These are phyloP conservation scores for Caryocar brasiliense DNA, from an alignment of 441 rosid species.

Conservation along the genomic window DNA sequence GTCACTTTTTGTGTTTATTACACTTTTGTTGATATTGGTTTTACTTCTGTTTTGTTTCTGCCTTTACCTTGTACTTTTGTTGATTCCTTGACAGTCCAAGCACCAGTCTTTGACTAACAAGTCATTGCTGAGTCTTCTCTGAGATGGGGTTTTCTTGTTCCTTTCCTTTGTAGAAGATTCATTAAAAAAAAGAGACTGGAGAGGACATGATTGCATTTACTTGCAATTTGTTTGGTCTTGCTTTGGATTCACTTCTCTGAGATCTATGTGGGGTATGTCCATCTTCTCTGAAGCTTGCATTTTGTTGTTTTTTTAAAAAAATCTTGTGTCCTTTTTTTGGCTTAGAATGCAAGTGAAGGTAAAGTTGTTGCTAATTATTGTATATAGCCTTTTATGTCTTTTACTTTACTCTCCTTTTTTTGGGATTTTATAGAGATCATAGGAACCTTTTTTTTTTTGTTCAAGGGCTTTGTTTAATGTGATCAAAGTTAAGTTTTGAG, in stretches of 20 bases:
- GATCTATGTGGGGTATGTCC: conserved; percentile 55
- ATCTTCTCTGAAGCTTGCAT: conserved; percentile 13
- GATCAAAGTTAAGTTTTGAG: conserved; percentile 19
- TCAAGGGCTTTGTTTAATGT: conserved; percentile 20
- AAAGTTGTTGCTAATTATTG: conserved; percentile 23
- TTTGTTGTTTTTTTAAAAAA: neutral
- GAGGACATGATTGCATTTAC: conserved; percentile 26
- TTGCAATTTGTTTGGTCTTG: conserved; percentile 24
- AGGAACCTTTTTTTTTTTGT: conserved; percentile 23
- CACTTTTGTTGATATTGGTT: conserved; percentile 29
- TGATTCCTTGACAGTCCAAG: conserved; percentile 20
- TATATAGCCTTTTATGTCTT: conserved; percentile 17
- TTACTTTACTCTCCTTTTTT: conserved; percentile 23
- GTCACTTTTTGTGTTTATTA: conserved; percentile 22
- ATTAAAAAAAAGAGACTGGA: conserved; percentile 21
- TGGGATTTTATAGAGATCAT: conserved; percentile 13
- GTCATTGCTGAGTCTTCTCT: conserved; percentile 19
- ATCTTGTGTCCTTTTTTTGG: conserved; percentile 14
- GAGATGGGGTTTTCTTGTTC: conserved; percentile 12
- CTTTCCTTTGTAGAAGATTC: conserved; percentile 12
- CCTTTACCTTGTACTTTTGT: conserved; percentile 21
- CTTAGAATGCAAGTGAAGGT: conserved; percentile 65
- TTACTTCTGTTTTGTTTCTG: conserved; percentile 14
- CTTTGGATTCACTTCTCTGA: conserved; percentile 36
- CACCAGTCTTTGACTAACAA: conserved; percentile 15